Evolutionary conservation across 75 land plant genomes (phyloP), one percentile per base, ranked within the genome.

Genomic region (Larix kaempferi): DNA sequence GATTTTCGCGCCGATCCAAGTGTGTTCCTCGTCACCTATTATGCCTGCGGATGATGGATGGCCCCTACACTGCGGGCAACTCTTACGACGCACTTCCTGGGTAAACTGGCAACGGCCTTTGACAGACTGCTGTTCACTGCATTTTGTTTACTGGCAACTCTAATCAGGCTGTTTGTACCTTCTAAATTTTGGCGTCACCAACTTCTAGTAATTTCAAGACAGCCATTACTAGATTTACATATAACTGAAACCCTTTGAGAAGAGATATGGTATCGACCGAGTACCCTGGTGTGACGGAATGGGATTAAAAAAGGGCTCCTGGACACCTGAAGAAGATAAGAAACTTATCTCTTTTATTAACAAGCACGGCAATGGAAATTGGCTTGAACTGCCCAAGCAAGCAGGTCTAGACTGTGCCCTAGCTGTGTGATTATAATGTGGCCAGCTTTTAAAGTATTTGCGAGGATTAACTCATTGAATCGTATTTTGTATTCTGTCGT

Each of bases 221-320:
- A 39, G 3, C 41, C 41, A 39, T 39, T 39, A 4, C 12, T 0
- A 2, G 1, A 4, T 2, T 10, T 35, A 5, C 5, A 61, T 25
- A 63, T 1, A 12, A 63, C 13, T 61, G 3, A 3, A 10, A 11
- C 6, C 2, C 26, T 2, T 14, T 25, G 26, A 22, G 2, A 10
- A 27, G 12, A 25, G 0, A 14, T 39, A 39, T 4, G 27, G 1
- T 0, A 86, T 86, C 82, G 85, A 59, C 78, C 80, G 85, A 83
- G 88, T 82, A 74, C 84, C 82, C 22, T 88, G 90, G 56, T 88
- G 88, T 77, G 82, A 82, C 52, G 85, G 84, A 82, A 77, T 73
- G 87, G 85, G 85, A 37, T 56, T 88, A 71, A 88, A 88, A 69
- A 85, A 78, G 76, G 90, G 90, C n/a, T 83, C 88, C 57, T 88